Evolutionary conservation across 495 filamentous ascomycete genomes (phyloP).

Genomic region (Immersiella caudata): DNA sequence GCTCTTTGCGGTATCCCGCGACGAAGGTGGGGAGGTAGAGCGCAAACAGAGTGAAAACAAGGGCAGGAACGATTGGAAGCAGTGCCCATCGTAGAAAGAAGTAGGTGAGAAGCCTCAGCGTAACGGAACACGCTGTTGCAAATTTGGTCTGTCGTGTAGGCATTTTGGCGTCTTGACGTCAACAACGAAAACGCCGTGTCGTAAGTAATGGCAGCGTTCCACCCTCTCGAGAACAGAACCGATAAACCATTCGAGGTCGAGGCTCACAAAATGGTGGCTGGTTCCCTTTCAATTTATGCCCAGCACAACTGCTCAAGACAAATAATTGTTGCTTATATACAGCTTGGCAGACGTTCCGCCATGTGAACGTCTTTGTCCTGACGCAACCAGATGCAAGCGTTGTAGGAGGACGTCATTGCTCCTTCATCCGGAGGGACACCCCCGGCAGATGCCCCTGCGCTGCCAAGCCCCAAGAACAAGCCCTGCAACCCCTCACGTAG

Average conservation of each 20-base stretch:
- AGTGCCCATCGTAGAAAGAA: slow-evolving; percentile 79
- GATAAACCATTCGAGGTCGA: neutral
- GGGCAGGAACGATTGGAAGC: slow-evolving; percentile 57
- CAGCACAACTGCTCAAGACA: neutral
- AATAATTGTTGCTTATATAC: neutral
- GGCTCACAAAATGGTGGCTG: neutral
- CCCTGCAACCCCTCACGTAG: too few species aligned
- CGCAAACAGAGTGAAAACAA: slow-evolving; percentile 69
- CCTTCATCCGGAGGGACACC: neutral
- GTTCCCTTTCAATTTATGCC: neutral
- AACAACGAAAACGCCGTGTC: neutral
- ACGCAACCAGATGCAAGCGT: neutral
- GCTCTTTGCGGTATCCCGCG: slow-evolving; percentile 56
- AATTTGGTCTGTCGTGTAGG: slow-evolving; percentile 34
- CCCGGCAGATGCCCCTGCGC: neutral
- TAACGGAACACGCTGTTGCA: slow-evolving; percentile 52
- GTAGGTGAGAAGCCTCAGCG: slow-evolving; percentile 63
- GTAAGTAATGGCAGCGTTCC: neutral
- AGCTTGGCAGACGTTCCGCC: neutral
- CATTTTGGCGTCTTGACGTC: slow-evolving; percentile 16
- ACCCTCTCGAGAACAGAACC: neutral
- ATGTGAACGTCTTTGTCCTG: slow-evolving; percentile 3
- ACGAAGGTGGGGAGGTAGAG: slow-evolving; percentile 74
- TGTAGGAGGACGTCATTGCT: neutral
- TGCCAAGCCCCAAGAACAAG: too few species aligned